These are phyloP conservation scores for Colletotrichum neosansevieriae DNA, from an alignment of 2,329 filamentous ascomycete genomes.

Conservation along the genomic window DNA sequence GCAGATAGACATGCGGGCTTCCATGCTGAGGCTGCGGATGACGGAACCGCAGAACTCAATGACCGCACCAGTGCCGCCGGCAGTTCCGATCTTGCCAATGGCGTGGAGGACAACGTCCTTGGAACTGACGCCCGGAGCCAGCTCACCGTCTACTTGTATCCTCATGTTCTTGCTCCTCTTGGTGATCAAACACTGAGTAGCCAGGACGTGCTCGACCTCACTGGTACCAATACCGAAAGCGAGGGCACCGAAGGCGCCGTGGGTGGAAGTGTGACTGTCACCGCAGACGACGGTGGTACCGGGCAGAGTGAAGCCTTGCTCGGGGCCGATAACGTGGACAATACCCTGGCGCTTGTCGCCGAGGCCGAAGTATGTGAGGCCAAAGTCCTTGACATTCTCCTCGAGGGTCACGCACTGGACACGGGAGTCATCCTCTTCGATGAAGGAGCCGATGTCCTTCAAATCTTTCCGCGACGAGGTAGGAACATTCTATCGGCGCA, in stretches of 20 bases:
- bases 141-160: constrained; percentile 91
- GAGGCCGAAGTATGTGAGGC: constrained; percentile 96
- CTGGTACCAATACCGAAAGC: constrained; percentile 98
- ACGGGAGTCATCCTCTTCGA: constrained; percentile 93
- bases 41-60: constrained; percentile 98
- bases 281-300: constrained; percentile 97
- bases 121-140: constrained; percentile 91
- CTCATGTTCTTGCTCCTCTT: constrained; percentile 99
- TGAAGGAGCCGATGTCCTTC: constrained; percentile 93
- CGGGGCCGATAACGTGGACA: constrained; percentile 97
- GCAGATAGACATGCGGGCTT: constrained; percentile 98
- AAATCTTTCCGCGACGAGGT: constrained; percentile 91
- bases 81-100: constrained; percentile 94
- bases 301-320: constrained; percentile 98
- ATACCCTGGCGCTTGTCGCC: constrained; percentile 98
- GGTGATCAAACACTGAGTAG: constrained; percentile 94
- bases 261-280: constrained; percentile 97
- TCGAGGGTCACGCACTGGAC: constrained; percentile 96
- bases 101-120: constrained; percentile 95
- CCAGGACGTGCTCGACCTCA: constrained; percentile 98
- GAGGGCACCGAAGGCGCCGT: constrained; percentile 94
- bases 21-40: constrained; percentile 90
- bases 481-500: constrained; percentile 82
- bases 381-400: constrained; percentile 97
- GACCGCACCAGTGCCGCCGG: constrained; percentile 92